A percentile compares a stretch with the other conserved stretches of the same genome.
Conservation (phyloP, 2,329 filamentous ascomycete genomes). For the Colletotrichum tamarilloi region DNA sequence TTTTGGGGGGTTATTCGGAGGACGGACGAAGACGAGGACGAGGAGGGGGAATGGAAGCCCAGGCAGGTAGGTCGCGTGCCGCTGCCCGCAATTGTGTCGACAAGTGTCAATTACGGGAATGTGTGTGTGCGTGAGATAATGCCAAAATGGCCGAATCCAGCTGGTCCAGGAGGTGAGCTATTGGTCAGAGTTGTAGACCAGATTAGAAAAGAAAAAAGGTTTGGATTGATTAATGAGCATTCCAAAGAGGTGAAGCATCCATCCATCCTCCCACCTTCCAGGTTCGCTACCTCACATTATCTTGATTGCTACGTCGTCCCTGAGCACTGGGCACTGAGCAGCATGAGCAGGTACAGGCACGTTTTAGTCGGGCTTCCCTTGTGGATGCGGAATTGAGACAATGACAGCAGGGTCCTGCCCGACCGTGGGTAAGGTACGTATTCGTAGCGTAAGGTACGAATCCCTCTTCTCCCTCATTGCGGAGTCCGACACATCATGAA, state of each 20-base stretch:
- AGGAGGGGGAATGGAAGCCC: not conserved
- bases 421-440: not conserved
- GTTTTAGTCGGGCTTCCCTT: not conserved
- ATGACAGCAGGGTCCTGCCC: slow-evolving; percentile 4
- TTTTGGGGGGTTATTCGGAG: not conserved
- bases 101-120: slow-evolving; percentile 17
- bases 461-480: not conserved
- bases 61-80: slow-evolving; percentile 17
- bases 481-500: not conserved
- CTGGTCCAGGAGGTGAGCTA: not conserved
- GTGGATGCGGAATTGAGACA: slow-evolving; percentile 4
- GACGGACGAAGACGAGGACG: slow-evolving; percentile 1
- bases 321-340: not conserved
- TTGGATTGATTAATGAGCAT: not conserved
- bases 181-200: not conserved
- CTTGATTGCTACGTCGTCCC: slow-evolving; percentile 1
- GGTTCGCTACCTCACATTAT: not conserved
- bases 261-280: not conserved
- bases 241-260: not conserved
- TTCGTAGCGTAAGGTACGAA: not conserved
- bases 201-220: not conserved
- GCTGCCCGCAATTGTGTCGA: slow-evolving; percentile 9
- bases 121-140: slow-evolving; percentile 2
- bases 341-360: not conserved
- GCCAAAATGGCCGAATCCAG: not conserved